Conservation (phyloP, 140 eudicot species). For the Stevia rebaudiana region DNA sequence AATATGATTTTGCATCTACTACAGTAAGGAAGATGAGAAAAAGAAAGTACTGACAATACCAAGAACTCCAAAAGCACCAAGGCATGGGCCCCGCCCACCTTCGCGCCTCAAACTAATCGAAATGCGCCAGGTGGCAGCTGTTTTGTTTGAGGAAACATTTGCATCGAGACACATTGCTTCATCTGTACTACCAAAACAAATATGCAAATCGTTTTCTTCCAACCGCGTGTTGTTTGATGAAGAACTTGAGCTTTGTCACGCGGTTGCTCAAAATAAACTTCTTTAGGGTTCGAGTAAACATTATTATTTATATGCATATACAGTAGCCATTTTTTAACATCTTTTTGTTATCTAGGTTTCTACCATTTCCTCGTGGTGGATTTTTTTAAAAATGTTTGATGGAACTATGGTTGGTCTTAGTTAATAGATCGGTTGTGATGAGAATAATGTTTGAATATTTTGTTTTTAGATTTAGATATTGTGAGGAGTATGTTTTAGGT, state of each 20-base stretch:
- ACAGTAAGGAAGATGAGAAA: conserved; percentile 60
- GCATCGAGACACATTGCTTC: conserved; percentile 59
- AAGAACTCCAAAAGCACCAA: conserved; percentile 87
- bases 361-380: conserved; percentile 20
- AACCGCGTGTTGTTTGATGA: conserved; percentile 75
- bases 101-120: conserved; percentile 59
- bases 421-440: conserved; percentile 16
- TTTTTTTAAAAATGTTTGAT: conserved; percentile 28
- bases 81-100: conserved; percentile 83
- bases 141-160: conserved; percentile 65
- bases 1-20: not conserved
- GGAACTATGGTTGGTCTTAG: conserved; percentile 20
- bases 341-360: conserved; percentile 16
- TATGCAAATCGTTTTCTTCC: conserved; percentile 62
- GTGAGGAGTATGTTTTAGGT: not conserved
- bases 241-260: conserved; percentile 77
- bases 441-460: conserved; percentile 21
- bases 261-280: conserved; percentile 87
- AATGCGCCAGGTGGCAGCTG: conserved; percentile 84
- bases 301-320: not conserved
- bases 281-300: conserved; percentile 25
- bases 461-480: conserved; percentile 15
- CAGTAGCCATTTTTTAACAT: too few relatives aligned
- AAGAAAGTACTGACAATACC: conserved; percentile 37
- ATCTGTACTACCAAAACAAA: conserved; percentile 48